A percentile compares a stretch with the other conserved stretches of the same genome.
phyloP scores from a whole-genome alignment of 108 stramenopile genomes.

The Parietichytrium sp. region DNA sequence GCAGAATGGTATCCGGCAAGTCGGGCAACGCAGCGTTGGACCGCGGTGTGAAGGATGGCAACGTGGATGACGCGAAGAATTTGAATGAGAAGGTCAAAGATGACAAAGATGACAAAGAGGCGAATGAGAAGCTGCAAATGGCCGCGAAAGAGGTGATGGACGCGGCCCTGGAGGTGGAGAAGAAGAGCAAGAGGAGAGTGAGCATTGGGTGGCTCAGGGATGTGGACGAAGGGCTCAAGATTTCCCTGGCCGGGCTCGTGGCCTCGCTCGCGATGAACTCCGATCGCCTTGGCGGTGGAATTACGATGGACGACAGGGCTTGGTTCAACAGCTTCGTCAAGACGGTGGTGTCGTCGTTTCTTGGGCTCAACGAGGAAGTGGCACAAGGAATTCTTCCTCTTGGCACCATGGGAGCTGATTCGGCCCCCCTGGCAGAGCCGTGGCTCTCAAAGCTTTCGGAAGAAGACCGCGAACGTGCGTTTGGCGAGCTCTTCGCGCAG shows the following conservation, averaged over 20 bases:
- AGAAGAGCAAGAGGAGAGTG: too few species aligned
- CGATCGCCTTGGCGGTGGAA: not conserved
- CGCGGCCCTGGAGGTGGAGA: too few species aligned
- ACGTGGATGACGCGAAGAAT: too few species aligned
- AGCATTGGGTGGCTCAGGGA: constrained; percentile 34
- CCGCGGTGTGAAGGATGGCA: too few species aligned
- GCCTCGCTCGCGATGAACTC: not conserved
- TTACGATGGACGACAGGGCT: constrained; percentile 11
- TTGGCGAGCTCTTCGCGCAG: constrained; percentile 30
- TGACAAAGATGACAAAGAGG: too few species aligned
- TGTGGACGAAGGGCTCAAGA: not conserved
- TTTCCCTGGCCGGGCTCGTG: not conserved
- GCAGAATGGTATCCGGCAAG: too few species aligned
- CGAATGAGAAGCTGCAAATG: too few species aligned
- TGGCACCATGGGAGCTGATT: not conserved
- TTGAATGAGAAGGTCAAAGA: too few species aligned
- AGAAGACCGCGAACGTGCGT: not conserved
- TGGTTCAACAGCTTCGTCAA: constrained; percentile 15
- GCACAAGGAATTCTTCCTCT: constrained; percentile 1
- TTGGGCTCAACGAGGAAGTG: constrained; percentile 1
- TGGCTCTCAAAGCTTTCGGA: not conserved
- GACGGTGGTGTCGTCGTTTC: not conserved
- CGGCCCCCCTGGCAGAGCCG: constrained; percentile 14
- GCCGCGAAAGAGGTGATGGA: too few species aligned
- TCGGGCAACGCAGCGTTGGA: too few species aligned